These are phyloP conservation scores for Phytophthora sp. DNA, from an alignment of 352 stramenopile genomes.

Conservation along the genomic window DNA sequence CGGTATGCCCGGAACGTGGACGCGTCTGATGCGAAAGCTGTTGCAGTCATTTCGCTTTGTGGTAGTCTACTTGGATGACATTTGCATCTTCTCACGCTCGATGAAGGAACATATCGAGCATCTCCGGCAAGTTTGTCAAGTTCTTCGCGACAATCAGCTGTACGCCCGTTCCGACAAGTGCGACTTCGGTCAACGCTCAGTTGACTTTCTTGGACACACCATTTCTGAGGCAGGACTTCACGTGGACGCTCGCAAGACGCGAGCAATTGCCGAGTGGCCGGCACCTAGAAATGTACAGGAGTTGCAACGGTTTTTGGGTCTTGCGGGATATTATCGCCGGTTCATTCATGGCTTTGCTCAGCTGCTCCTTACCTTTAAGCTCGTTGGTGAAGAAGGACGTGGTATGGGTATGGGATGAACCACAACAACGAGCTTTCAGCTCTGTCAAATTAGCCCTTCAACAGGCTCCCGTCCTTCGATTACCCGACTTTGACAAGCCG, in stretches of 20 bases:
- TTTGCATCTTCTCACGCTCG: slow-evolving; percentile 10
- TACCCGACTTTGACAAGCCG: not conserved
- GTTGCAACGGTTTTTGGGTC: slow-evolving; percentile 1
- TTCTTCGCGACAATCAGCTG: not conserved
- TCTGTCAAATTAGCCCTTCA: not conserved
- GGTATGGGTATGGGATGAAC: not conserved
- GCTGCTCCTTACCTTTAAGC: not conserved
- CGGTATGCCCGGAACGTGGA: slow-evolving; percentile 3
- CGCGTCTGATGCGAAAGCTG: not conserved
- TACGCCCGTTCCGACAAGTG: not conserved
- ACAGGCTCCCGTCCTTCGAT: not conserved
- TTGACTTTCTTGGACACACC: slow-evolving; percentile 1
- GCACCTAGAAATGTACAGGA: not conserved
- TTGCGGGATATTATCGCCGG: slow-evolving; percentile 2
- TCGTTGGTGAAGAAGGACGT: slow-evolving; percentile 1
- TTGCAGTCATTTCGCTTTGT: slow-evolving; percentile 5
- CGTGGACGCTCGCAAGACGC: not conserved
- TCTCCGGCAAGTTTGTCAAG: slow-evolving; percentile 2
- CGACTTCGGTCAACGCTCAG: not conserved
- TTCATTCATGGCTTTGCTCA: slow-evolving; percentile 4
- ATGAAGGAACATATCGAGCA: slow-evolving; percentile 18
- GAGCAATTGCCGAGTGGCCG: not conserved
- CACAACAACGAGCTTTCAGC: not conserved
- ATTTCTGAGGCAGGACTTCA: not conserved
- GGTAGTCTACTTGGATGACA: slow-evolving; percentile 10